phyloP scores from a whole-genome alignment of 2,329 filamentous ascomycete genomes.

The Monilinia laxa region DNA sequence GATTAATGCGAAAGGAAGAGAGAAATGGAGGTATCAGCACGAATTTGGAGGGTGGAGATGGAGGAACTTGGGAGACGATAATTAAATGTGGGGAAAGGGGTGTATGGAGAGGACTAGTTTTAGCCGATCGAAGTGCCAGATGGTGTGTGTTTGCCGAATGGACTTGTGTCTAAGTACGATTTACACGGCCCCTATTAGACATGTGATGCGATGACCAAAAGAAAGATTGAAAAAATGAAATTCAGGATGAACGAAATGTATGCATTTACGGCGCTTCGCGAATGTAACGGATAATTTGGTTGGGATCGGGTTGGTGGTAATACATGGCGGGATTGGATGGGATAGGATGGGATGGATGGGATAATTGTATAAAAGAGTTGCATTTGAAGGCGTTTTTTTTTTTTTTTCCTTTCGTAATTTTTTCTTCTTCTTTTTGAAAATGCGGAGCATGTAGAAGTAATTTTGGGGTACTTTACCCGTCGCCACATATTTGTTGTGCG shows the following conservation, averaged over 20 bases:
- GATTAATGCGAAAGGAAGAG: conserved; percentile 81
- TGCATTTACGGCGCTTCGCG: conserved; percentile 15
- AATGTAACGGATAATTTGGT: conserved; percentile 21
- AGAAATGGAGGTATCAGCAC: conserved; percentile 40
- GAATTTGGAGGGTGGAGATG: conserved; percentile 62
- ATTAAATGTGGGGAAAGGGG: conserved; percentile 86
- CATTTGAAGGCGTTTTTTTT: conserved; percentile 11
- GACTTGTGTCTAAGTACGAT: conserved; percentile 44
- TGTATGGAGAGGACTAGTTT: conserved; percentile 75
- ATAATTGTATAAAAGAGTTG: conserved; percentile 18
- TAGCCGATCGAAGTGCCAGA: conserved; percentile 78
- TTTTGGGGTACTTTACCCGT: conserved; percentile 3
- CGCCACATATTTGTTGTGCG: conserved; percentile 6
- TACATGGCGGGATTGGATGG: conserved; percentile 4
- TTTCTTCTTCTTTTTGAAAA: too few species aligned
- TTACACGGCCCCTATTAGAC: not conserved
- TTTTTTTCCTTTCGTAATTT: too few species aligned
- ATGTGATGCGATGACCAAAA: conserved; percentile 1
- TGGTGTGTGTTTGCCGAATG: conserved; percentile 95
- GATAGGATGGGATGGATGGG: conserved; percentile 5
- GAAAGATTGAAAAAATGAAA: not conserved
- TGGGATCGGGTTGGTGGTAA: conserved; percentile 13
- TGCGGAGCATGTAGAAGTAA: conserved; percentile 22
- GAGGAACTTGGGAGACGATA: conserved; percentile 82
- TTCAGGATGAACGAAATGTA: conserved; percentile 13